Evolutionary conservation across 2,329 filamentous ascomycete genomes (phyloP), one percentile per base, ranked within the genome.

Genomic region (Colletotrichum lindemuthianum): DNA sequence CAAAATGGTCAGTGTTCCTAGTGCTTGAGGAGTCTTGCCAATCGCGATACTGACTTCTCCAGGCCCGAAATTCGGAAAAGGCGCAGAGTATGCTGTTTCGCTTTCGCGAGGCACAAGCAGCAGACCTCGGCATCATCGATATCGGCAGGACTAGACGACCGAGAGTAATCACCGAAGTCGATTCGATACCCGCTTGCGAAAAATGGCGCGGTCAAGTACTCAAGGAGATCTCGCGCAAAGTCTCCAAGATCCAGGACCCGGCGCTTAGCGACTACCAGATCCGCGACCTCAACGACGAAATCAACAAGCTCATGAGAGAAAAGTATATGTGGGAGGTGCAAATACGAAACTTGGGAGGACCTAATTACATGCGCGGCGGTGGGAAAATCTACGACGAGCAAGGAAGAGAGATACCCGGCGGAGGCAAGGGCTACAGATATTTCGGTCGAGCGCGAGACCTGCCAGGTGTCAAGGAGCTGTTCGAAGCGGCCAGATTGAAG

Each of bases 11-110:
- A 15, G n/a, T 6, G 7, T 7, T 4, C 7, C 13, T 2, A 6
- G 1, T 3, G 24, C 24, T 24, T 24, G 24, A 24, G 24, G 24
- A 24, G 4, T 24, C 24, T 24, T 24, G 4, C 24, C 24, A 24
- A 2, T 2, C 33, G 10, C 4, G 37, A 9, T 3, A 45, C 59
- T 66, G 54, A 66, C 39, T 40, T n/a, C 34, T 32, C 11, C 71
- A 93, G 95, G 94, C 95, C 75, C 95, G 95, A 75, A 97, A 98
- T 79, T 95, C 92, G 49, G 95, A 98, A 86, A 99, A 98, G 80
- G 95, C 96, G 74, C 96, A 99, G 84, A 97, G 94, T 51, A 99
- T 99, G 95, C 95, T 99, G 79, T 99, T 97, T 84, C 95, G 96
- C 85, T 99, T 99, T 85, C 93, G 96, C 78, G 96, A 97, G 75